A percentile compares a stretch with the other conserved stretches of the same genome.
phyloP scores from a whole-genome alignment of 495 filamentous ascomycete species.

The Talaromyces liani region DNA sequence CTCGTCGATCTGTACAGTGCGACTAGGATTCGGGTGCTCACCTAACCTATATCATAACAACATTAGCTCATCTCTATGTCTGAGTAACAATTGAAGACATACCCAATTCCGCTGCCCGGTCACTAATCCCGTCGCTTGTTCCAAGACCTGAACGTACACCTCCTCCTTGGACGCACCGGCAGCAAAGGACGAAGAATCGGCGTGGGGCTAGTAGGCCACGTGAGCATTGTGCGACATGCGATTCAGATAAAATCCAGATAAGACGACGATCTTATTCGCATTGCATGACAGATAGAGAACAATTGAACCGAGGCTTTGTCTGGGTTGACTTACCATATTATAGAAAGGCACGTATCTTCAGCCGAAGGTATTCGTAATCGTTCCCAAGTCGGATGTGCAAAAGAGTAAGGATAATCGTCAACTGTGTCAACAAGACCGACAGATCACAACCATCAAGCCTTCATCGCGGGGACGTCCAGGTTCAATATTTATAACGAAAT shows the following conservation, averaged over 20 bases:
- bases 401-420: neutral
- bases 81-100: slow-evolving; percentile 15
- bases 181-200: slow-evolving; percentile 73
- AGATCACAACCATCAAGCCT: neutral
- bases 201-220: slow-evolving; percentile 59
- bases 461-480: neutral
- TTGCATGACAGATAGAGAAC: neutral
- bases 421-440: neutral
- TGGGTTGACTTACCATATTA: neutral
- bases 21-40: slow-evolving; percentile 19
- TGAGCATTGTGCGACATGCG: slow-evolving; percentile 1
- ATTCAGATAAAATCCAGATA: neutral
- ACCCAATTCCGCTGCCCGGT: slow-evolving; percentile 86
- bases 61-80: neutral
- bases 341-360: neutral
- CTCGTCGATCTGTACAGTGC: neutral
- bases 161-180: slow-evolving; percentile 60
- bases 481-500: neutral
- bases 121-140: slow-evolving; percentile 63
- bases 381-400: no score
- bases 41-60: slow-evolving; percentile 46
- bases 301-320: no score
- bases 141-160: slow-evolving; percentile 67
- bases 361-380: no score
- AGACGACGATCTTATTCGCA: neutral